Conservation (phyloP, 139 green algal species). For the Chlamydomonas asymmetrica region DNA sequence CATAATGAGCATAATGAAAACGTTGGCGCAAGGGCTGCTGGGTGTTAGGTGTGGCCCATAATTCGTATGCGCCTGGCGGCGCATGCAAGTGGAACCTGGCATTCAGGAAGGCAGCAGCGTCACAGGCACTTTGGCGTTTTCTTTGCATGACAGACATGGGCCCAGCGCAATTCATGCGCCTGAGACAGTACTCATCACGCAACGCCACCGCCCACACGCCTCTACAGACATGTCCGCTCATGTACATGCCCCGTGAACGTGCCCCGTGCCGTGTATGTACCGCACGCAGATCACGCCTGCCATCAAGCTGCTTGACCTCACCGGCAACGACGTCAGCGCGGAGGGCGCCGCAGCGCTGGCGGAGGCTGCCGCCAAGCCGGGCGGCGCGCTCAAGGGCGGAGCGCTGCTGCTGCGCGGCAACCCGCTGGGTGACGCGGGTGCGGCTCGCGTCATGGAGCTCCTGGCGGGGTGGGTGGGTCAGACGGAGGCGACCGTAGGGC, state of each 20-base stretch:
- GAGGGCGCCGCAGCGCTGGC: constrained; percentile 29
- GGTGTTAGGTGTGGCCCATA: too few relatives aligned
- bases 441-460: too few relatives aligned
- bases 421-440: constrained; percentile 49
- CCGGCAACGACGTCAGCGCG: constrained; percentile 44
- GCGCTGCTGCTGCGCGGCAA: constrained; percentile 44
- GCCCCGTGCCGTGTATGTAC: background rate
- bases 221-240: background rate
- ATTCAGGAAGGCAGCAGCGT: too few relatives aligned
- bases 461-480: too few relatives aligned
- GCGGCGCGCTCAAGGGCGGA: constrained; percentile 28
- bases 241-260: background rate
- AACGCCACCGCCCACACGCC: background rate
- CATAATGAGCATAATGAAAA: too few relatives aligned
- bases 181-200: background rate
- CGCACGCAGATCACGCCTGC: constrained; percentile 23
- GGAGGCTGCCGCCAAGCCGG: constrained; percentile 12
- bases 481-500: too few relatives aligned
- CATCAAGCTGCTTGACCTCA: constrained; percentile 44
- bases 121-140: too few relatives aligned
- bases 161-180: background rate
- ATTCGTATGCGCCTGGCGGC: too few relatives aligned
- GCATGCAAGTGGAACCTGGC: too few relatives aligned
- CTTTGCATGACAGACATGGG: background rate
- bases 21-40: too few relatives aligned